Evolutionary conservation across 2,329 filamentous ascomycete species (phyloP).

Genomic region (Penicillium sp.): DNA sequence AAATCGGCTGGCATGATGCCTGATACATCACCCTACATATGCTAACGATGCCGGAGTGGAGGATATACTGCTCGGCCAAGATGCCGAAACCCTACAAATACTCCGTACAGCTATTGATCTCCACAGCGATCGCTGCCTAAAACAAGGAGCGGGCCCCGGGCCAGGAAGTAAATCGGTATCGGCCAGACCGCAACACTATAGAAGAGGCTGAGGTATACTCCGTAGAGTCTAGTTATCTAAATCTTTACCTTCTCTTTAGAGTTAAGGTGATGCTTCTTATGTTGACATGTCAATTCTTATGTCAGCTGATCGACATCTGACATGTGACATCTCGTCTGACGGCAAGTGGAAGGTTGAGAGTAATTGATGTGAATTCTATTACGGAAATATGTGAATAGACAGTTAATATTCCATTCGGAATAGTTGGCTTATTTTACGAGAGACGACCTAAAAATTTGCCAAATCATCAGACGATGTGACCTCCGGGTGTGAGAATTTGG

Average conservation of each 20-base stretch:
- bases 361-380: no score
- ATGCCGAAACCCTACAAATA: neutral
- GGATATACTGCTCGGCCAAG: neutral
- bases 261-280: neutral
- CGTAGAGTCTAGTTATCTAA: neutral
- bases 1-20: neutral
- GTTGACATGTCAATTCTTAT: neutral
- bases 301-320: neutral
- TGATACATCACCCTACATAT: neutral
- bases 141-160: neutral
- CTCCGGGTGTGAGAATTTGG: no score
- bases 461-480: no score
- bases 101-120: neutral
- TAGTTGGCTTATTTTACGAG: no score
- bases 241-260: neutral
- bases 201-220: neutral
- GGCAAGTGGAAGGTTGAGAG: neutral
- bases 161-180: neutral
- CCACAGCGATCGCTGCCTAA: neutral
- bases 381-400: neutral
- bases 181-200: neutral
- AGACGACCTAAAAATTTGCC: no score
- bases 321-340: neutral
- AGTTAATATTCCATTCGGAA: neutral
- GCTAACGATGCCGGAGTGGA: neutral